Evolutionary conservation across 1,284 basidiomycete species (phyloP).

Genomic region (Peniophora sp.): DNA sequence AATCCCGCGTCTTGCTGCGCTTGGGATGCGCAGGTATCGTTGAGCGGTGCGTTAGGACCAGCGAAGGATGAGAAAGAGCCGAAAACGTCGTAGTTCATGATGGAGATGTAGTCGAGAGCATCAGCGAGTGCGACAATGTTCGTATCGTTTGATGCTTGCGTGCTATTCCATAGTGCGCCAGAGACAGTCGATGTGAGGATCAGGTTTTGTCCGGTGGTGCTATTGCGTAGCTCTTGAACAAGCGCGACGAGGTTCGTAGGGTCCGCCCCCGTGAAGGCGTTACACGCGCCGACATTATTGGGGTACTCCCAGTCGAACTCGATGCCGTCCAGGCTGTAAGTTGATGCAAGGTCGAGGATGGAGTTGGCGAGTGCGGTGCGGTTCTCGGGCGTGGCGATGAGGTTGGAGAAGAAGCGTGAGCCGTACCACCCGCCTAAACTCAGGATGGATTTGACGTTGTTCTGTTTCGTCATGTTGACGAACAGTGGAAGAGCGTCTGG

Average conservation of each 20-base stretch:
- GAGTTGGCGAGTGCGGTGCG: conserved; percentile 65
- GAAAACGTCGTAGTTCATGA: conserved; percentile 90
- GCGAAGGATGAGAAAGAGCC: conserved; percentile 37
- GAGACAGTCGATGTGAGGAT: conserved; percentile 72
- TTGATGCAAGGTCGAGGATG: conserved; percentile 45
- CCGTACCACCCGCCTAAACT: conserved; percentile 85
- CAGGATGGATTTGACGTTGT: conserved; percentile 57
- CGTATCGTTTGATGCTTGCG: conserved; percentile 45
- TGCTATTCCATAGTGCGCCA: conserved; percentile 58
- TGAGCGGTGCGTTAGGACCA: conserved; percentile 78
- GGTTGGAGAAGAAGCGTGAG: conserved; percentile 59
- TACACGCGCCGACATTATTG: conserved; percentile 63
- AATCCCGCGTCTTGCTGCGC: conserved; percentile 45
- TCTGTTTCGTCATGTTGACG: conserved; percentile 10
- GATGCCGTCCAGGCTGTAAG: conserved; percentile 69
- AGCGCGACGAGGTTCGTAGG: conserved; percentile 68
- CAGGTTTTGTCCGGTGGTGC: conserved; percentile 48
- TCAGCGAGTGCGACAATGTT: conserved; percentile 66
- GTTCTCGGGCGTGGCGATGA: conserved; percentile 49
- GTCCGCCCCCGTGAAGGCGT: conserved; percentile 56
- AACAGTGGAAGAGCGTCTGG: conserved; percentile 18
- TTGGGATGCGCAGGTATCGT: conserved; percentile 63
- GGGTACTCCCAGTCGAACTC: conserved; percentile 93
- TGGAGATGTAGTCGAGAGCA: conserved; percentile 71
- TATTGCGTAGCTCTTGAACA: conserved; percentile 62